phyloP scores from a whole-genome alignment of 202 grass and related monocot genomes.

The Setaria italica region DNA sequence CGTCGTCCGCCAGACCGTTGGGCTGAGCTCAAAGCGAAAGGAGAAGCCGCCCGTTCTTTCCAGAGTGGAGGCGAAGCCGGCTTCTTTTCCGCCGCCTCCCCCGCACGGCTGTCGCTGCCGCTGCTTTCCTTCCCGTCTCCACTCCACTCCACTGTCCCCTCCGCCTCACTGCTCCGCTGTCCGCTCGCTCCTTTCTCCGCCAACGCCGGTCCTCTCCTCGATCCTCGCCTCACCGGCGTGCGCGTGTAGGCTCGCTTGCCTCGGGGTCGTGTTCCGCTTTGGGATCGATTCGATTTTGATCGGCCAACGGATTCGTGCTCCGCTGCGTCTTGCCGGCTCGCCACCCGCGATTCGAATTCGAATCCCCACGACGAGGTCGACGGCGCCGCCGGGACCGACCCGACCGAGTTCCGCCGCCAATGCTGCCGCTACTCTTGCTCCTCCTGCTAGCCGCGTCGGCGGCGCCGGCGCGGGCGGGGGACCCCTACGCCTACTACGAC shows the following conservation, averaged over 20 bases:
- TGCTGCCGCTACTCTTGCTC: slow-evolving; percentile 12
- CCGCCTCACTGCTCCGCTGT: background rate
- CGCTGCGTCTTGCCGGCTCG: background rate
- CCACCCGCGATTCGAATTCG: background rate
- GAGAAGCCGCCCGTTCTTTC: slow-evolving; percentile 6
- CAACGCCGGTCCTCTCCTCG: background rate
- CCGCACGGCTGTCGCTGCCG: background rate
- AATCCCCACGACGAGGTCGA: slow-evolving; percentile 2
- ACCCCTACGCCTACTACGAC: slow-evolving; percentile 74
- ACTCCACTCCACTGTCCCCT: background rate
- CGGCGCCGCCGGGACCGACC: background rate
- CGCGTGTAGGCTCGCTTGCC: background rate
- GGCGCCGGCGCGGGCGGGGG: slow-evolving; percentile 47
- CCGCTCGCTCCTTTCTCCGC: background rate
- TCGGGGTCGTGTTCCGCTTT: background rate
- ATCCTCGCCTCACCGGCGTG: background rate
- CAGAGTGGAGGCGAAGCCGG: slow-evolving; percentile 1
- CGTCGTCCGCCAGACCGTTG: background rate
- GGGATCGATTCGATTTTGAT: background rate
- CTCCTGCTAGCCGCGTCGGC: background rate
- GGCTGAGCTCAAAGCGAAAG: background rate
- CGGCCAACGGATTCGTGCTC: background rate
- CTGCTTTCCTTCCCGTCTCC: background rate
- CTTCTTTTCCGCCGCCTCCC: slow-evolving; percentile 1
- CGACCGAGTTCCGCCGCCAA: background rate